These are phyloP conservation scores for Boechera divaricarpa DNA, from an alignment of 345 rosid species.

Conservation along the genomic window DNA sequence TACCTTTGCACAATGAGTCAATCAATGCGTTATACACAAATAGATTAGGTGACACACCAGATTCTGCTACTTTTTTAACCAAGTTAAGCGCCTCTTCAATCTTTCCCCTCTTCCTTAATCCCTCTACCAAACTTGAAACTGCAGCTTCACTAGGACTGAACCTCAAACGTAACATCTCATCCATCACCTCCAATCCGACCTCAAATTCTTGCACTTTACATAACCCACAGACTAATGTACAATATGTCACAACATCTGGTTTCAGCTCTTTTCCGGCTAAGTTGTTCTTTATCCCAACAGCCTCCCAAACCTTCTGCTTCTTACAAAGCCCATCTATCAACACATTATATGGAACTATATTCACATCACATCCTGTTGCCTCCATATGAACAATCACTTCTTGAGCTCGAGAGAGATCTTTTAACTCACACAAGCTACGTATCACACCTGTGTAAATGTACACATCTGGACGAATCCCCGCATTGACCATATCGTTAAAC, in stretches of 20 bases:
- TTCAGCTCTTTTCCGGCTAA: constrained; percentile 53
- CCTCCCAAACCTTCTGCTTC: constrained; percentile 67
- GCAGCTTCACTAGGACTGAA: constrained; percentile 74
- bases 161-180: constrained; percentile 72
- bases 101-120: constrained; percentile 73
- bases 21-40: constrained; percentile 79
- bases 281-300: constrained; percentile 64
- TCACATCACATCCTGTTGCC: constrained; percentile 54
- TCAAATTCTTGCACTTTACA: constrained; percentile 71
- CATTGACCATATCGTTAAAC: constrained; percentile 60
- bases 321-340: constrained; percentile 86
- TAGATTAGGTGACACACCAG: constrained; percentile 64
- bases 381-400: constrained; percentile 69
- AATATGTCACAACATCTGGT: constrained; percentile 70
- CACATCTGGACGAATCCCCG: constrained; percentile 62
- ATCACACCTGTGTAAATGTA: constrained; percentile 64
- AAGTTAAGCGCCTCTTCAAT: constrained; percentile 59
- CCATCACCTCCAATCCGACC: constrained; percentile 55
- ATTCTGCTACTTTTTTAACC: constrained; percentile 55
- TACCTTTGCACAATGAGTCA: constrained; percentile 69
- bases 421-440: constrained; percentile 72
- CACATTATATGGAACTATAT: constrained; percentile 71
- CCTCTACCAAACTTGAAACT: constrained; percentile 66
- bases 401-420: constrained; percentile 67
- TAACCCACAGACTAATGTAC: constrained; percentile 72